Evolutionary conservation across 139 green algal genomes (phyloP).

Genomic region (Tetradesmus lagerheimii): DNA sequence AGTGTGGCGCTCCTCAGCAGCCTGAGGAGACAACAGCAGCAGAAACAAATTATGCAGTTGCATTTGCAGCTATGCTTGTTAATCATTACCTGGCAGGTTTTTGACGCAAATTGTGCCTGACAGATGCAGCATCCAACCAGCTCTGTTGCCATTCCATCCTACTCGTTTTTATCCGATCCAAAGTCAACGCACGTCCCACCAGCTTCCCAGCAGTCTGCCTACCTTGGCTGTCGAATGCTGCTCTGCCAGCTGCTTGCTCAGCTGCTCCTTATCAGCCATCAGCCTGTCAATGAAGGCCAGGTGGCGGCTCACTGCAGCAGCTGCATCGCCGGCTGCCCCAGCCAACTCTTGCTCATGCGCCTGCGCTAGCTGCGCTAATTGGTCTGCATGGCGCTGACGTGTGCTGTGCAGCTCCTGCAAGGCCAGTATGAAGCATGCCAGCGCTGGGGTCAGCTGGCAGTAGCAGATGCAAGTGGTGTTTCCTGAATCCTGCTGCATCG

Average conservation of each 20-base stretch:
- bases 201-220: not conserved
- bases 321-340: constrained; percentile 55
- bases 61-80: too few species aligned
- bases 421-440: not conserved
- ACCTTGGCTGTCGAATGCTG: constrained; percentile 48
- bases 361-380: constrained; percentile 2
- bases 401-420: constrained; percentile 57
- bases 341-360: constrained; percentile 26
- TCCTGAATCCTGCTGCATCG: too few species aligned
- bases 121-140: not conserved
- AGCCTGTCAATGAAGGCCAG: constrained; percentile 72
- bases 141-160: not conserved
- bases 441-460: too few species aligned
- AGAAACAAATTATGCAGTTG: not conserved
- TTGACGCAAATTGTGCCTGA: too few species aligned
- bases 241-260: constrained; percentile 41
- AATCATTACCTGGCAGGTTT: too few species aligned
- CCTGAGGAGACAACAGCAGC: constrained; percentile 39
- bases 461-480: not conserved
- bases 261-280: constrained; percentile 70
- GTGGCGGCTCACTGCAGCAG: constrained; percentile 61
- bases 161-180: too few species aligned
- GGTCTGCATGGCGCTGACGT: not conserved
- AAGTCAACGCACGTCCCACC: too few species aligned
- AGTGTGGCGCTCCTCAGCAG: constrained; percentile 50